Conservation (phyloP, 441 rosid genomes). For the Melastoma candidum region DNA sequence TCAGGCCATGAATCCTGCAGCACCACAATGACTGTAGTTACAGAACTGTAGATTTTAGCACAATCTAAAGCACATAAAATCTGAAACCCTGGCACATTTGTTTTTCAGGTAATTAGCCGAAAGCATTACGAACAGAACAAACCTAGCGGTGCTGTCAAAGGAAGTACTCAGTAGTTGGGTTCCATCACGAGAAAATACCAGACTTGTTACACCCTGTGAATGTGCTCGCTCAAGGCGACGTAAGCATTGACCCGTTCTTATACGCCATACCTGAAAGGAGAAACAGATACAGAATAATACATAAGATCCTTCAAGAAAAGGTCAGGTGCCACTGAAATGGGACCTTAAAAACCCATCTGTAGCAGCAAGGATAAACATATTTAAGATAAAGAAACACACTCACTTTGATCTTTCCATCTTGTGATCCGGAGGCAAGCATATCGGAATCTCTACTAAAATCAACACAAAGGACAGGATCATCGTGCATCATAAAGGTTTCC, state of each 20-base stretch:
- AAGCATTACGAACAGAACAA: conserved; percentile 3
- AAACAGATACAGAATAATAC: too few relatives aligned
- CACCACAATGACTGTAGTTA: conserved; percentile 3
- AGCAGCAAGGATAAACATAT: background rate
- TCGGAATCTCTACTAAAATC: conserved; percentile 98
- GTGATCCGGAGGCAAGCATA: conserved; percentile 92
- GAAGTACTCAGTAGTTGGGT: conserved; percentile 92
- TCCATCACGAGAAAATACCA: conserved; percentile 94
- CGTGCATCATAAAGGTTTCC: conserved; percentile 99
- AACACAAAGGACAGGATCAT: conserved; percentile 90
- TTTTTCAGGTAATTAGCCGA: background rate
- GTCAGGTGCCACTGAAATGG: too few relatives aligned
- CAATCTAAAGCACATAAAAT: conserved; percentile 1
- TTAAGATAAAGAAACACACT: background rate
- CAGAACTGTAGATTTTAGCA: conserved; percentile 2
- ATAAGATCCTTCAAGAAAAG: too few relatives aligned
- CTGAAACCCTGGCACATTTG: background rate
- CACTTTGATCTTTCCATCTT: conserved; percentile 97
- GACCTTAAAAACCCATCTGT: too few relatives aligned
- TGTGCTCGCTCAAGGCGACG: conserved; percentile 94
- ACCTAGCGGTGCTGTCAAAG: conserved; percentile 93
- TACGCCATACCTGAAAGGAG: conserved; percentile 80
- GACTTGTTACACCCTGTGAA: conserved; percentile 90
- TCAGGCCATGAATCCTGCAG: conserved; percentile 73
- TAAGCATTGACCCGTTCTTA: conserved; percentile 90